phyloP scores from a whole-genome alignment of 1,284 basidiomycete species.

The Golubevia pallescens region DNA sequence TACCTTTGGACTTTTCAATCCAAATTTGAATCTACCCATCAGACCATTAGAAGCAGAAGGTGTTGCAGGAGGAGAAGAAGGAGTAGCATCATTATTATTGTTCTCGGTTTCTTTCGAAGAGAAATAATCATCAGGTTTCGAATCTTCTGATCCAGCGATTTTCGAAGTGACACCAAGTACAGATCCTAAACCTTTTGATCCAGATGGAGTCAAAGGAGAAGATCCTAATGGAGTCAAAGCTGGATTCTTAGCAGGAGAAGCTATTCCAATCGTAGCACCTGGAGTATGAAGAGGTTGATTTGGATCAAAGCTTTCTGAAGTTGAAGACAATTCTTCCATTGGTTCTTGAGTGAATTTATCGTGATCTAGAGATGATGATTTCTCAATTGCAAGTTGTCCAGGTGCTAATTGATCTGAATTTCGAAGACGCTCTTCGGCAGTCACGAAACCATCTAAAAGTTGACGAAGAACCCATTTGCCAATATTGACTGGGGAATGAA shows the following conservation, averaged over 20 bases:
- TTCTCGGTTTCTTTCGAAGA: too few species aligned
- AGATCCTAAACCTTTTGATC: too few species aligned
- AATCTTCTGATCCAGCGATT: too few species aligned
- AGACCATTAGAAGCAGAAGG: too few species aligned
- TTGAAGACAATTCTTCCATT: background rate
- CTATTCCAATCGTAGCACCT: slow-evolving; percentile 41
- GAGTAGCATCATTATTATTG: too few species aligned
- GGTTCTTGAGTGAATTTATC: background rate
- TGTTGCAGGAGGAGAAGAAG: too few species aligned
- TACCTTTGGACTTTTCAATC: too few species aligned
- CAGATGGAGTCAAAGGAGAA: slow-evolving; percentile 14
- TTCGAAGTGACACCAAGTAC: too few species aligned
- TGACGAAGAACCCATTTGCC: slow-evolving; percentile 59
- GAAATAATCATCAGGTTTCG: too few species aligned
- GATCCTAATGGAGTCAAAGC: slow-evolving; percentile 24
- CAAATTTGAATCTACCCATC: too few species aligned
- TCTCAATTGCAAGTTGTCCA: slow-evolving; percentile 10
- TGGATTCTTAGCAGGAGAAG: slow-evolving; percentile 36
- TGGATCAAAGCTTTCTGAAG: background rate
- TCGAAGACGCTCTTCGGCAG: too few species aligned
- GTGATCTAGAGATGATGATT: background rate
- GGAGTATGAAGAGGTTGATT: slow-evolving; percentile 17
- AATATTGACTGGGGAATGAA: slow-evolving; percentile 24
- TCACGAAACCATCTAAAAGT: slow-evolving; percentile 55
- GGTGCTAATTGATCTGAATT: background rate